Conservation (phyloP, 2,329 filamentous ascomycete genomes). For the Rutstroemia sp. region DNA sequence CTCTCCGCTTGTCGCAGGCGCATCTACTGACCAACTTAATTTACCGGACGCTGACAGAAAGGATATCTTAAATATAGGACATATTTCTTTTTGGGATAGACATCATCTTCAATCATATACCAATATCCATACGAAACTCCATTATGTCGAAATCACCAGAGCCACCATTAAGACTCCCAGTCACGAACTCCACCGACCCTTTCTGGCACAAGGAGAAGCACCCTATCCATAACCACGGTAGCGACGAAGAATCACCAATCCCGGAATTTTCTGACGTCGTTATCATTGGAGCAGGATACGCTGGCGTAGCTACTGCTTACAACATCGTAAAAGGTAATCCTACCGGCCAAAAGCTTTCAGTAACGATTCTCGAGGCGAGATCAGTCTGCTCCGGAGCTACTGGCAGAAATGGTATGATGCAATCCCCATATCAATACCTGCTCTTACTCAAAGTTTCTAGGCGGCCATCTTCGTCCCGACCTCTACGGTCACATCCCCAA, state of each 20-base stretch:
- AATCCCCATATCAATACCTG: background rate
- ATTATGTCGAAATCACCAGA: background rate
- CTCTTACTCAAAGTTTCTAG: background rate
- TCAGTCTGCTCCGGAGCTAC: slow-evolving; percentile 75
- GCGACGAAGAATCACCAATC: background rate
- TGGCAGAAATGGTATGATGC: slow-evolving; percentile 48
- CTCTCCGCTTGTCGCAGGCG: too few species aligned
- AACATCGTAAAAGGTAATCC: slow-evolving; percentile 33
- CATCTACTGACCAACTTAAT: too few species aligned
- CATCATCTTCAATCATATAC: too few species aligned
- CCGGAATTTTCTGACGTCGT: slow-evolving; percentile 14
- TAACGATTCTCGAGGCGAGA: slow-evolving; percentile 69
- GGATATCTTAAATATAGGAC: too few species aligned
- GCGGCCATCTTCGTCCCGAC: slow-evolving; percentile 7
- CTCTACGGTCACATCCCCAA: slow-evolving; percentile 8
- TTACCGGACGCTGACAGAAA: too few species aligned
- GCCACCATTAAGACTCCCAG: background rate
- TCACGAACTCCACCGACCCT: background rate
- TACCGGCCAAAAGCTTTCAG: slow-evolving; percentile 24
- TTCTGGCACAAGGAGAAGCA: slow-evolving; percentile 13
- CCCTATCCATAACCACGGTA: slow-evolving; percentile 8
- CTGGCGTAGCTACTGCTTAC: slow-evolving; percentile 16
- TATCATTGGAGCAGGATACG: slow-evolving; percentile 16
- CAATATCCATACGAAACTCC: background rate
- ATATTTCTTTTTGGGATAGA: too few species aligned